Evolutionary conservation across 148 eudicot species (phyloP), one percentile per base, ranked within the genome.

Genomic region (Fallopia convolvulus): DNA sequence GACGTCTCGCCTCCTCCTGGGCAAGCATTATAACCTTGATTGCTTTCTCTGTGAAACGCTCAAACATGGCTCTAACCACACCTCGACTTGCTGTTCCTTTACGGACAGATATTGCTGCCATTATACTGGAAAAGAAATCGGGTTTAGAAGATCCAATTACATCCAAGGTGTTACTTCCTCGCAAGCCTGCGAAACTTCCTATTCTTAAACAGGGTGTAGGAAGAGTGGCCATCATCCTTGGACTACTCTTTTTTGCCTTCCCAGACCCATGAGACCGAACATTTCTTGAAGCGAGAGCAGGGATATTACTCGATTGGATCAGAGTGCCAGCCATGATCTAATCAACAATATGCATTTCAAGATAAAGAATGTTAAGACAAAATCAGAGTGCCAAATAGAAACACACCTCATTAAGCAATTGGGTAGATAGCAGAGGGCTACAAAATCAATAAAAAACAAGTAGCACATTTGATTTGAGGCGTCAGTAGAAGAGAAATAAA

Each of bases 11-110:
- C 83, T 94, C 99, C 83, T 94, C 99, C 84, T 94, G 99, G 42
- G 99, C 97, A 85, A 94, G 94, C 99, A 94, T 89, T 74, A 91
- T 92, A 21, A 94, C 99, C 83, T 92, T 94, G n/a, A 94, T 92
- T 36, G 99, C 97, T 82, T 92, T 92, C 78, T 94, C 99, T 11
- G 99, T 94, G 63, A 94, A 94, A 17, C 99, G 92, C 84, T 92
- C 97, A 81, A 94, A 94, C 97, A 94, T 91, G 30, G 97, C 97
- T 80, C 82, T 85, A 10, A 93, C 88, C 21, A 84, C 92, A 75
- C 82, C 82, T 9, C 92, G 87, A 74, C 83, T 79, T n/a, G 86
- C 85, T 48, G 80, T 85, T 50, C 90, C 84, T 78, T 81, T 68
- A 68, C 72, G 72, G 5, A 68, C 72, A 39, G 72, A 68, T 36